Conservation (phyloP, 2,329 filamentous ascomycete species). For the Alternaria sp. region DNA sequence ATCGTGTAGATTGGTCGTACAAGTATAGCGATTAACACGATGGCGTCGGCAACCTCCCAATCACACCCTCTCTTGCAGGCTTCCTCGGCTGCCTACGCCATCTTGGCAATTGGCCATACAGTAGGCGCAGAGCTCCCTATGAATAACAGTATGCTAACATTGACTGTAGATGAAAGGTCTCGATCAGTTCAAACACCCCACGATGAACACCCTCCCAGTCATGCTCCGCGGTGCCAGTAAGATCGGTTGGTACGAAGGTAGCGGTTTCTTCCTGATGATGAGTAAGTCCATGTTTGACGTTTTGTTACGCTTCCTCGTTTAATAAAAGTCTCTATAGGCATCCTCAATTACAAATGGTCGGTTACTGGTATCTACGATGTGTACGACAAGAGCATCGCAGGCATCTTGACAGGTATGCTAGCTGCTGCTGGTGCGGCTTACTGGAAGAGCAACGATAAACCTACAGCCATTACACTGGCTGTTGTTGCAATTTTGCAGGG, state of each 20-base stretch:
- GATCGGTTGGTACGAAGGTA: slow-evolving; percentile 50
- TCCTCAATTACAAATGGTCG: slow-evolving; percentile 50
- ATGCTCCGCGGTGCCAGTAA: slow-evolving; percentile 42
- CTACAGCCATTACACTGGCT: slow-evolving; percentile 32
- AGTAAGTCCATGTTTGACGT: slow-evolving; percentile 25
- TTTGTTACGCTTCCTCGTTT: background rate
- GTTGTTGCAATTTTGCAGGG: slow-evolving; percentile 39
- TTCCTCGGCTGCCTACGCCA: slow-evolving; percentile 36
- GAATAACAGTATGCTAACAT: background rate
- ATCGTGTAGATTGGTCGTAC: background rate
- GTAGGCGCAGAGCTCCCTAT: slow-evolving; percentile 20
- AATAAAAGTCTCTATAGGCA: slow-evolving; percentile 19
- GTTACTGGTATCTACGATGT: slow-evolving; percentile 42
- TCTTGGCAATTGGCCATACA: slow-evolving; percentile 47
- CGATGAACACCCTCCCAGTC: slow-evolving; percentile 40
- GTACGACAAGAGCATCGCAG: slow-evolving; percentile 44
- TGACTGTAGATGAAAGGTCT: slow-evolving; percentile 41
- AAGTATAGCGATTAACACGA: slow-evolving; percentile 2
- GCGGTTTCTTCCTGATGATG: slow-evolving; percentile 47
- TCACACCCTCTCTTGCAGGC: slow-evolving; percentile 43
- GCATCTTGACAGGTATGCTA: slow-evolving; percentile 36
- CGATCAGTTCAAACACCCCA: slow-evolving; percentile 46
- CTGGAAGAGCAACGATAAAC: slow-evolving; percentile 36
- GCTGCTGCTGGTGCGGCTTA: slow-evolving; percentile 37
- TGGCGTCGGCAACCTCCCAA: slow-evolving; percentile 28